Evolutionary conservation across 116 monocot genomes (phyloP).

Genomic region (Dioscorea cayenensis): DNA sequence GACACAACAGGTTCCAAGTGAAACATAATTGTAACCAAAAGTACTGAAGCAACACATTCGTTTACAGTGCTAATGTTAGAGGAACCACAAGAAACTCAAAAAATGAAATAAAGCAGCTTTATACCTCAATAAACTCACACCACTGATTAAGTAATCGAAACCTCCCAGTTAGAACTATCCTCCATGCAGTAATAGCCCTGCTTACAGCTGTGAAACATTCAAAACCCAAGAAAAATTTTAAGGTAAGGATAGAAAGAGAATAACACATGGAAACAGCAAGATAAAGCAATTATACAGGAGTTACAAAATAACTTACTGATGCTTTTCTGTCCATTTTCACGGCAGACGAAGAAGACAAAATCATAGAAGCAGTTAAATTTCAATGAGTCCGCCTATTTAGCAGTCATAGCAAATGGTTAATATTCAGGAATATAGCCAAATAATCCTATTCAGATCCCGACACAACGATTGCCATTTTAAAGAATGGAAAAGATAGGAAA

Average conservation of each 20-base stretch:
- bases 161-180: slow-evolving; percentile 66
- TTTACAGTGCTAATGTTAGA: background rate
- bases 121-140: slow-evolving; percentile 89
- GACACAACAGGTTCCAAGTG: too few species aligned
- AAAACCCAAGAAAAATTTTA: background rate
- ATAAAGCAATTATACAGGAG: background rate
- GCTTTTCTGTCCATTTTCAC: slow-evolving; percentile 85
- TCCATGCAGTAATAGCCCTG: slow-evolving; percentile 76
- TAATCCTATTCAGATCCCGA: background rate
- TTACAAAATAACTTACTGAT: slow-evolving; percentile 44
- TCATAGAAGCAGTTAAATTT: slow-evolving; percentile 77
- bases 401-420: background rate
- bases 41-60: too few species aligned
- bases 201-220: slow-evolving; percentile 43
- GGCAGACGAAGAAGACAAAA: slow-evolving; percentile 87
- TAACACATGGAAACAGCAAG: background rate
- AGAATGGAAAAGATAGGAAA: background rate
- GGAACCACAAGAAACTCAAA: background rate
- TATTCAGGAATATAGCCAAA: slow-evolving; percentile 2
- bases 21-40: too few species aligned
- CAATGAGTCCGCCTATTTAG: slow-evolving; percentile 57
- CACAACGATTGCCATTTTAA: too few species aligned
- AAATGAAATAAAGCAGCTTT: background rate
- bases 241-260: background rate
- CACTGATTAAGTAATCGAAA: slow-evolving; percentile 77